Percentiles rank a stretch among this genome's conserved stretches.
phyloP scores from a whole-genome alignment of 2,329 filamentous ascomycete species.

The Cercospora sesami region DNA sequence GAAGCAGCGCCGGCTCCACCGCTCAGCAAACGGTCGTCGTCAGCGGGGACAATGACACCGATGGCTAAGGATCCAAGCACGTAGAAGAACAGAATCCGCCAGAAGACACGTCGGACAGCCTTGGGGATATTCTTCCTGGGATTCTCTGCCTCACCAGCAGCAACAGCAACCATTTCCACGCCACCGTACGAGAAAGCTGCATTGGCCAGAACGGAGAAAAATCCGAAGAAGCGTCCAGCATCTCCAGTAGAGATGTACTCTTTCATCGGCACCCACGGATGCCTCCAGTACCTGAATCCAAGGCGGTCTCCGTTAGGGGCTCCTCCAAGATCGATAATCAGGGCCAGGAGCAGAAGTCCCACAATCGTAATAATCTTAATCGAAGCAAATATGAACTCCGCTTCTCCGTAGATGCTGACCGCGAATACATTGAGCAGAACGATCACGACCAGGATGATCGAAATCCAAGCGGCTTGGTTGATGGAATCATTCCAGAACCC shows the following conservation, averaged over 20 bases:
- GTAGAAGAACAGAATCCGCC: conserved; percentile 55
- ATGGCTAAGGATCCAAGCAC: conserved; percentile 56
- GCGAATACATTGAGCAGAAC: conserved; percentile 63
- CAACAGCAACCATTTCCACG: conserved; percentile 56
- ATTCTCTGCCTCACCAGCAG: conserved; percentile 57
- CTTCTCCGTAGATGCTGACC: conserved; percentile 51
- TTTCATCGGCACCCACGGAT: conserved; percentile 57
- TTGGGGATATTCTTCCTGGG: conserved; percentile 56
- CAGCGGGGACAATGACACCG: conserved; percentile 60
- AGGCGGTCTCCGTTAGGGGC: conserved; percentile 58
- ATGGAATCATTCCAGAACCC: conserved; percentile 55
- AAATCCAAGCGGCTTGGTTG: conserved; percentile 46
- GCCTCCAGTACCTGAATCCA: conserved; percentile 69
- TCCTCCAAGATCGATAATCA: conserved; percentile 64
- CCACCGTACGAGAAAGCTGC: conserved; percentile 55
- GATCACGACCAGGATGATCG: conserved; percentile 61
- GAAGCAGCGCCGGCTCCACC: conserved; percentile 42
- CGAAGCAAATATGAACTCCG: conserved; percentile 54
- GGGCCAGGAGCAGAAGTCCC: conserved; percentile 42
- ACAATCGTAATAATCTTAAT: conserved; percentile 54
- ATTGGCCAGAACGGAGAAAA: conserved; percentile 55
- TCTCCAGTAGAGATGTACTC: conserved; percentile 60
- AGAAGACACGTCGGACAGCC: conserved; percentile 57
- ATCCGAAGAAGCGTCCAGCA: conserved; percentile 58
- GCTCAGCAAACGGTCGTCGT: conserved; percentile 53